These are phyloP conservation scores for Xanthoconium separans DNA, from an alignment of 1,284 basidiomycete species.

Conservation along the genomic window DNA sequence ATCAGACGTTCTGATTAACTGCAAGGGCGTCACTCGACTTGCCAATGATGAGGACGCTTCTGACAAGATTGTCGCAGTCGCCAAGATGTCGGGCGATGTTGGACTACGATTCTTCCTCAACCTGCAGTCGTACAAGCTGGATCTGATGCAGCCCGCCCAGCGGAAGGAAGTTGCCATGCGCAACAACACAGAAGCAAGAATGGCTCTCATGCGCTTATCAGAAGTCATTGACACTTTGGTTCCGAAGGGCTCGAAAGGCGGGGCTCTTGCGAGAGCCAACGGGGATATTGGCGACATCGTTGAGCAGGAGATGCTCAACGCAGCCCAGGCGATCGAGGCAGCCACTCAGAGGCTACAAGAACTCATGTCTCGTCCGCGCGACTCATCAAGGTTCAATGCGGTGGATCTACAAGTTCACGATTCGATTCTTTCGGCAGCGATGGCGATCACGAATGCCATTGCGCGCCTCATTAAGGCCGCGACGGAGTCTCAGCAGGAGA, in stretches of 20 bases:
- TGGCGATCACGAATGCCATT: constrained; percentile 95
- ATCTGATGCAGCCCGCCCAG: constrained; percentile 70
- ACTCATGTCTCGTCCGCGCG: constrained; percentile 87
- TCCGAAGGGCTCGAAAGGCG: constrained; percentile 78
- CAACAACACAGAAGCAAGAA: constrained; percentile 85
- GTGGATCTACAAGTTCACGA: constrained; percentile 98
- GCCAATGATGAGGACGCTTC: constrained; percentile 88
- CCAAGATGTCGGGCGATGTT: constrained; percentile 84
- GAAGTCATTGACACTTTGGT: constrained; percentile 85
- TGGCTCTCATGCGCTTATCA: constrained; percentile 81
- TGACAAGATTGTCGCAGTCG: constrained; percentile 87
- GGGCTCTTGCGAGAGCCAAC: constrained; percentile 72
- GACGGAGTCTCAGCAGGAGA: constrained; percentile 97
- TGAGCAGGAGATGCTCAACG: constrained; percentile 94
- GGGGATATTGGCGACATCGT: constrained; percentile 97
- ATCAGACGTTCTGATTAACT: constrained; percentile 88
- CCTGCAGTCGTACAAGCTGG: constrained; percentile 93
- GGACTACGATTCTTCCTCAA: constrained; percentile 93
- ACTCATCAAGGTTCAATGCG: constrained; percentile 81
- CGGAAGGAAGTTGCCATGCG: constrained; percentile 88
- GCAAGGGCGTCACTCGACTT: constrained; percentile 94
- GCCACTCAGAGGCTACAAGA: constrained; percentile 90
- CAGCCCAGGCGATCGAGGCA: constrained; percentile 90
- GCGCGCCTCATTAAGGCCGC: constrained; percentile 94
- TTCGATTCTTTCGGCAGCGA: constrained; percentile 89